These are phyloP conservation scores for Wickerhamia fluorescens DNA, from an alignment of 805 yeast species.

Conservation along the genomic window DNA sequence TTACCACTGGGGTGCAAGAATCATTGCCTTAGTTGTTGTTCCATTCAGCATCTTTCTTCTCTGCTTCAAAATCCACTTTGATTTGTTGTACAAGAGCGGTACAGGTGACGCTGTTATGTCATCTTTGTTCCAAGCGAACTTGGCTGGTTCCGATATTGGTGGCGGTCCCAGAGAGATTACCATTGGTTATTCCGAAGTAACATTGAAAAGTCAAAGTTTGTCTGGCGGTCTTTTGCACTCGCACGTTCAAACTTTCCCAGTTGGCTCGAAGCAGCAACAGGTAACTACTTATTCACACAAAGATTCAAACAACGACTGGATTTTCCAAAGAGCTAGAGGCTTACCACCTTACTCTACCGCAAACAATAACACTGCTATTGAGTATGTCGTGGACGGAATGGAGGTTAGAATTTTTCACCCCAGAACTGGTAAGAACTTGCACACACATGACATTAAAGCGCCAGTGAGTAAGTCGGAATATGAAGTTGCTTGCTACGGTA, in stretches of 20 bases:
- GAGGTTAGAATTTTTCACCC: slow-evolving; percentile 56
- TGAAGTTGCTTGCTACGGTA: slow-evolving; percentile 74
- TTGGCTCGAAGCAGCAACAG: slow-evolving; percentile 42
- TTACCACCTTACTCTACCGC: slow-evolving; percentile 24
- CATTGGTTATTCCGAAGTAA: slow-evolving; percentile 39
- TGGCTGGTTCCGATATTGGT: slow-evolving; percentile 56
- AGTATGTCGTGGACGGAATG: slow-evolving; percentile 51
- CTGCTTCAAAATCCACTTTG: slow-evolving; percentile 71
- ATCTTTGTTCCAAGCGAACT: slow-evolving; percentile 73
- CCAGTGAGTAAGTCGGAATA: slow-evolving; percentile 48
- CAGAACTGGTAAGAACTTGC: slow-evolving; percentile 57
- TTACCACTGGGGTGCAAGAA: slow-evolving; percentile 63
- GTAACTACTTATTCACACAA: slow-evolving; percentile 41
- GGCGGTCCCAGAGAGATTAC: slow-evolving; percentile 66
- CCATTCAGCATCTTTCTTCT: slow-evolving; percentile 59
- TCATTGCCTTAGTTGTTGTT: slow-evolving; percentile 52
- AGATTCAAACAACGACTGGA: slow-evolving; percentile 39
- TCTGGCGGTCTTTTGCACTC: slow-evolving; percentile 42
- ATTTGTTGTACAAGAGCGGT: slow-evolving; percentile 64
- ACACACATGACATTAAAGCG: slow-evolving; percentile 61
- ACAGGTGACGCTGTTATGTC: slow-evolving; percentile 79
- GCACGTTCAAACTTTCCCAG: slow-evolving; percentile 40
- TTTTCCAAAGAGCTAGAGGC: slow-evolving; percentile 43
- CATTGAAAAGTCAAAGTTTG: slow-evolving; percentile 38
- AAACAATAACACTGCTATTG: slow-evolving; percentile 22